phyloP scores from a whole-genome alignment of 2,329 filamentous ascomycete genomes.

The Aspergillus jensenii region DNA sequence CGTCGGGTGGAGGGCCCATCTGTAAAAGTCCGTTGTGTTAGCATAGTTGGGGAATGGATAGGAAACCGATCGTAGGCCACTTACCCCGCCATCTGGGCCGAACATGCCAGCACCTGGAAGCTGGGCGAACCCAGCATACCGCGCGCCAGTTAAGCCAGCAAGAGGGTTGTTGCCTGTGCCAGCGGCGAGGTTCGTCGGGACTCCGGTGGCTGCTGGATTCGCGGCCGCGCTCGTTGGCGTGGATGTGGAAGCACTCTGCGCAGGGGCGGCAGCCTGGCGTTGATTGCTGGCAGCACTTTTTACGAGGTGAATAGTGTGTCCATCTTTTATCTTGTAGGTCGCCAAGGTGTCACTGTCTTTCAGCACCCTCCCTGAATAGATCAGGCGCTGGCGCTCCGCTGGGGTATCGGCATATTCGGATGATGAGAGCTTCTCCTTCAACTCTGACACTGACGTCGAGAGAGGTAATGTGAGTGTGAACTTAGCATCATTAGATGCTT shows the following conservation, averaged over 20 bases:
- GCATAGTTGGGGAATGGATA: not conserved
- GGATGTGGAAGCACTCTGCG: constrained; percentile 44
- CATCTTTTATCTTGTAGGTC: constrained; percentile 91
- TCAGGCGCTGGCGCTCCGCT: constrained; percentile 84
- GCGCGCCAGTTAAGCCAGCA: constrained; percentile 84
- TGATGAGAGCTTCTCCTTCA: constrained; percentile 84
- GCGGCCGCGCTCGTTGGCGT: constrained; percentile 32
- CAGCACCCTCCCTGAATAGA: constrained; percentile 95
- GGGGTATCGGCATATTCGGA: constrained; percentile 84
- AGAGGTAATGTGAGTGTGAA: constrained; percentile 78
- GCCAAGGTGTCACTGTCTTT: constrained; percentile 87
- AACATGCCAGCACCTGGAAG: constrained; percentile 86
- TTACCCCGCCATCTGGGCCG: constrained; percentile 88
- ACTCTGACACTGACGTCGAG: constrained; percentile 73
- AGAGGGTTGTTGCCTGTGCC: constrained; percentile 78
- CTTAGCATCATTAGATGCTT: constrained; percentile 87
- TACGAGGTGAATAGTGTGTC: constrained; percentile 94
- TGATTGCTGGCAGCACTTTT: constrained; percentile 92
- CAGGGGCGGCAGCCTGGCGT: constrained; percentile 54
- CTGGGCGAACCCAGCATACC: constrained; percentile 89
- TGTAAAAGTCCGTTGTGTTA: constrained; percentile 38
- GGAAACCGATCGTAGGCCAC: constrained; percentile 38
- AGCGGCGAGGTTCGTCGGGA: constrained; percentile 50
- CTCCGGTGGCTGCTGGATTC: constrained; percentile 36
- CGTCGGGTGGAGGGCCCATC: constrained; percentile 86